Conservation (phyloP, 176 grass and related monocot genomes). For the Ananas comosus region DNA sequence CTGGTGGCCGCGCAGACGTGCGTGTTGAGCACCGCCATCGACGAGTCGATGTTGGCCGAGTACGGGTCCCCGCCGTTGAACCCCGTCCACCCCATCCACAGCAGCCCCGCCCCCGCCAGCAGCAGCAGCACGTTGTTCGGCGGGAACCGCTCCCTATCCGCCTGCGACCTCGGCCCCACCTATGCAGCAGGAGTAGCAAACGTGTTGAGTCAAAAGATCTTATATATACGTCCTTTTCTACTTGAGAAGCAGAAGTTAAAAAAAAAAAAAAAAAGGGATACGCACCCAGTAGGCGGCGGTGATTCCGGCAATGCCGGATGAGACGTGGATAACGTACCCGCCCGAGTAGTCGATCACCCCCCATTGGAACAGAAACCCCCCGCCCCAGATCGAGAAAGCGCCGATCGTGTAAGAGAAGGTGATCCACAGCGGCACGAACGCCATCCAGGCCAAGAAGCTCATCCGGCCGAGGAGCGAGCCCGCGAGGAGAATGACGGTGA, state of each 20-base stretch:
- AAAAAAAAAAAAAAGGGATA: background rate
- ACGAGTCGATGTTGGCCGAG: slow-evolving; percentile 44
- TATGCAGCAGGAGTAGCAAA: background rate
- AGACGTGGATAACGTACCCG: slow-evolving; percentile 63
- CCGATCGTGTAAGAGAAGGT: slow-evolving; percentile 49
- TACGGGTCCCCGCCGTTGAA: slow-evolving; percentile 63
- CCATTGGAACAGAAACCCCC: slow-evolving; percentile 66
- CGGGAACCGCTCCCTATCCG: slow-evolving; percentile 50
- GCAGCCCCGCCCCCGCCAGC: slow-evolving; percentile 45
- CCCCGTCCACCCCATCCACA: slow-evolving; percentile 69
- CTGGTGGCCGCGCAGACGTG: slow-evolving; percentile 56
- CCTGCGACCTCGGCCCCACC: slow-evolving; percentile 45
- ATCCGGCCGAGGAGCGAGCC: slow-evolving; percentile 53
- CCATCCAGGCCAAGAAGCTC: slow-evolving; percentile 74
- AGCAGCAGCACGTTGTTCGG: slow-evolving; percentile 68
- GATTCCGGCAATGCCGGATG: slow-evolving; percentile 44
- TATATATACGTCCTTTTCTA: background rate
- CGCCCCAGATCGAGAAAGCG: slow-evolving; percentile 61
- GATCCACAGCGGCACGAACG: slow-evolving; percentile 65
- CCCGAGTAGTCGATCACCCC: slow-evolving; percentile 69
- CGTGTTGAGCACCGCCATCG: slow-evolving; percentile 52
- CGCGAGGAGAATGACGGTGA: slow-evolving; percentile 52
- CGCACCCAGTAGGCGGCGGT: slow-evolving; percentile 68
- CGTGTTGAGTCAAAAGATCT: background rate
- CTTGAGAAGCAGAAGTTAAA: background rate